phyloP scores from a whole-genome alignment of 176 grass and related monocot genomes.

The Puccinellia tenuiflora region DNA sequence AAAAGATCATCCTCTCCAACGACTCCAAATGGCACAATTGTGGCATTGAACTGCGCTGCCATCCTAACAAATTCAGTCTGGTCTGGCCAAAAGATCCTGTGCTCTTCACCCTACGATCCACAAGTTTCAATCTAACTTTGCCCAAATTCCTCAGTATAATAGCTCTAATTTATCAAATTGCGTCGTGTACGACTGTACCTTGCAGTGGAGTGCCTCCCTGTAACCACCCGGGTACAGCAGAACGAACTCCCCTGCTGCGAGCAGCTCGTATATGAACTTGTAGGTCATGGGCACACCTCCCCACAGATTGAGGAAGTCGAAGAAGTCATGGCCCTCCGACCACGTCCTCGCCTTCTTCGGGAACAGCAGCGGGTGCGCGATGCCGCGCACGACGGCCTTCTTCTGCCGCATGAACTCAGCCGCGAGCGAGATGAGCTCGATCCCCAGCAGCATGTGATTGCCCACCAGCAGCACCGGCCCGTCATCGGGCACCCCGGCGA shows the following conservation, averaged over 20 bases:
- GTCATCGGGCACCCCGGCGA: constrained; percentile 44
- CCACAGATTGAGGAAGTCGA: constrained; percentile 56
- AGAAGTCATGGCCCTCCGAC: constrained; percentile 56
- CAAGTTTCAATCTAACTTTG: not conserved
- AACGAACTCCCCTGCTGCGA: constrained; percentile 51
- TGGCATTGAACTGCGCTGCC: constrained; percentile 55
- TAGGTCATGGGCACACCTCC: constrained; percentile 52
- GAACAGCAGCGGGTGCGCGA: constrained; percentile 56
- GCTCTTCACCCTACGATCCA: constrained; percentile 44
- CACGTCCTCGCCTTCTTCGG: constrained; percentile 16
- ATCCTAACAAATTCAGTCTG: constrained; percentile 59
- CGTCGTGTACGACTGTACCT: constrained; percentile 36
- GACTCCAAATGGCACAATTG: constrained; percentile 59
- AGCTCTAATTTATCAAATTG: not conserved
- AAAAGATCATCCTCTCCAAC: constrained; percentile 66
- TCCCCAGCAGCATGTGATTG: constrained; percentile 71
- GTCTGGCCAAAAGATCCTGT: constrained; percentile 54
- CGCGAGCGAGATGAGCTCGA: constrained; percentile 53
- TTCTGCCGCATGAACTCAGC: constrained; percentile 45
- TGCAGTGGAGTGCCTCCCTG: constrained; percentile 56
- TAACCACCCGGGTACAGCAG: constrained; percentile 72
- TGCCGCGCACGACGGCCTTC: constrained; percentile 40
- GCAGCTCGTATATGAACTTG: constrained; percentile 44
- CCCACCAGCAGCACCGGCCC: constrained; percentile 66
- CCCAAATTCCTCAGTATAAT: not conserved